phyloP scores from a whole-genome alignment of 371 early-diverging fungal species.

The Choanephora cucurbitarum region DNA sequence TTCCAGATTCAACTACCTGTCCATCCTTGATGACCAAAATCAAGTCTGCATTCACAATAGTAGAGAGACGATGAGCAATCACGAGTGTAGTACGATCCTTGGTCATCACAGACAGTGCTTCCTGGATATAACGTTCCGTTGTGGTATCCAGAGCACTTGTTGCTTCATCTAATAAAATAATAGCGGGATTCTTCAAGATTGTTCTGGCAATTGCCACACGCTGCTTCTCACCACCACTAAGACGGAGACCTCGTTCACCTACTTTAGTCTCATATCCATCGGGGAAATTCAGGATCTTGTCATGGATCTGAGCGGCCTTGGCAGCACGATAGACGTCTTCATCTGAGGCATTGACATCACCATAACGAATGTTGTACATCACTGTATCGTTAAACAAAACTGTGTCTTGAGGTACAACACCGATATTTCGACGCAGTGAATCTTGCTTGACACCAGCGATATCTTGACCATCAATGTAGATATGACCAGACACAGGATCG shows the following conservation, averaged over 20 bases:
- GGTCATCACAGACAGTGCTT: constrained; percentile 65
- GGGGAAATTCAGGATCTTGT: constrained; percentile 66
- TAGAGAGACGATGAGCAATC: constrained; percentile 92
- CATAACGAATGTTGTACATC: constrained; percentile 81
- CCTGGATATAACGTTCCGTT: constrained; percentile 85
- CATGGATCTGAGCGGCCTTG: constrained; percentile 81
- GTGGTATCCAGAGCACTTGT: constrained; percentile 66
- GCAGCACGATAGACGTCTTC: constrained; percentile 78
- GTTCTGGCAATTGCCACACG: constrained; percentile 88
- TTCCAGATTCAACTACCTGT: constrained; percentile 84
- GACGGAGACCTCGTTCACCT: constrained; percentile 90
- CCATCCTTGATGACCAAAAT: constrained; percentile 83
- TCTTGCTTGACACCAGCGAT: constrained; percentile 70
- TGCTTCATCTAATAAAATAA: constrained; percentile 80
- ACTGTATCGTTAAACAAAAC: constrained; percentile 86
- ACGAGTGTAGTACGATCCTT: constrained; percentile 89
- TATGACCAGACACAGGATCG: constrained; percentile 77
- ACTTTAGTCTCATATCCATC: constrained; percentile 90
- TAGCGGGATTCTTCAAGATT: constrained; percentile 76
- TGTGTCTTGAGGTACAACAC: constrained; percentile 90
- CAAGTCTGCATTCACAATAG: constrained; percentile 78
- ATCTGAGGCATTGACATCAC: constrained; percentile 58
- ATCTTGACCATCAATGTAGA: constrained; percentile 90
- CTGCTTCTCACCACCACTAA: constrained; percentile 90
- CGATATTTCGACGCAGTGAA: constrained; percentile 72